Percentiles rank a stretch among this genome's conserved stretches.
Conservation (phyloP, 805 yeast species). For the Soucietia sequanensis region DNA sequence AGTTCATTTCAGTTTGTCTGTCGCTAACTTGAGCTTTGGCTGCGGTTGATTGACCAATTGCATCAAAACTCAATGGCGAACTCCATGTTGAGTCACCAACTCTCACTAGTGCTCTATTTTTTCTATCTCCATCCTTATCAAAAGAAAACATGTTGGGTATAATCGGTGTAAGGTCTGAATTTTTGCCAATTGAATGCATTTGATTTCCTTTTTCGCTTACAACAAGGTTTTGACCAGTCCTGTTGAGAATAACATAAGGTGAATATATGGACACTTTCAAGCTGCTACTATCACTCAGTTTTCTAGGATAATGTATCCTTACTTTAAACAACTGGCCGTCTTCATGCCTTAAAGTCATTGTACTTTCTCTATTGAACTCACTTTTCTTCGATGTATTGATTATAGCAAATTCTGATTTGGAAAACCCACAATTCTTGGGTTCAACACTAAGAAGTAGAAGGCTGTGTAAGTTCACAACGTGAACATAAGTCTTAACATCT, state of each 20-base stretch:
- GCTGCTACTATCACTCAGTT: conserved; percentile 53
- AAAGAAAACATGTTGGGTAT: conserved; percentile 85
- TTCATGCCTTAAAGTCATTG: conserved; percentile 50
- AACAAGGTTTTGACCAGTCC: conserved; percentile 66
- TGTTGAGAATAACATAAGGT: conserved; percentile 81
- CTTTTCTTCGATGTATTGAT: conserved; percentile 57
- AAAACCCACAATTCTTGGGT: conserved; percentile 61
- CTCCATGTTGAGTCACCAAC: conserved; percentile 74
- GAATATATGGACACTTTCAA: conserved; percentile 69
- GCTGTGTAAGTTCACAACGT: conserved; percentile 73
- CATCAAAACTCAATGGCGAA: conserved; percentile 76
- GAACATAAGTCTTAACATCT: conserved; percentile 72
- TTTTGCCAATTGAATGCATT: conserved; percentile 44
- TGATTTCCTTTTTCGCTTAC: conserved; percentile 60
- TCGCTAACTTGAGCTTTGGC: conserved; percentile 45
- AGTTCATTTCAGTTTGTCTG: conserved; percentile 58
- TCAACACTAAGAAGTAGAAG: conserved; percentile 68
- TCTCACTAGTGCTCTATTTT: conserved; percentile 63
- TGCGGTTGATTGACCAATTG: conserved; percentile 78
- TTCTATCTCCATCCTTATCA: conserved; percentile 53
- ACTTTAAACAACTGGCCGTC: conserved; percentile 70
- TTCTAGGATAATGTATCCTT: conserved; percentile 59
- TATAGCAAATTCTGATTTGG: conserved; percentile 70
- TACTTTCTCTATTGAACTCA: conserved; percentile 55
- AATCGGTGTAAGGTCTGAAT: conserved; percentile 25